Evolutionary conservation across 116 monocot species (phyloP).

Genomic region (Thalassia testudinum): DNA sequence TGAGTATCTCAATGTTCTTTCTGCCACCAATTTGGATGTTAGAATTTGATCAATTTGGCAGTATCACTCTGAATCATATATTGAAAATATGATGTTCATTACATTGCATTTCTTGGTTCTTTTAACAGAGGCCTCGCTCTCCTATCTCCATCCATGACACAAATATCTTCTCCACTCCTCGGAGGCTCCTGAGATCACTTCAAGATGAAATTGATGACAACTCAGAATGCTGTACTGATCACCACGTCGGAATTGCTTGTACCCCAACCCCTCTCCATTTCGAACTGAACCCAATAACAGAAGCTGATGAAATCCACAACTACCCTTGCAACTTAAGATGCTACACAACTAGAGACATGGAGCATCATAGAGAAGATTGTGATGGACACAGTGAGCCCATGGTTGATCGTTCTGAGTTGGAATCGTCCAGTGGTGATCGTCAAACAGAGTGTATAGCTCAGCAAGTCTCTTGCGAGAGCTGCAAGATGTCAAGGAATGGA

Average conservation of each 20-base stretch:
- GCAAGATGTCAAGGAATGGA: slow-evolving; percentile 1
- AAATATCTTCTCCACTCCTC: slow-evolving; percentile 46
- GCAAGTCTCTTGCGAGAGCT: slow-evolving; percentile 1
- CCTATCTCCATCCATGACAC: slow-evolving; percentile 29
- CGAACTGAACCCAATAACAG: slow-evolving; percentile 1
- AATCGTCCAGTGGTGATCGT: slow-evolving; percentile 43
- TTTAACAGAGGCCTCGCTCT: slow-evolving; percentile 24
- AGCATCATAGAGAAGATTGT: slow-evolving; percentile 3
- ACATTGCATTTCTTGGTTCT: too few relatives aligned
- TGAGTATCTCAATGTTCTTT: too few relatives aligned
- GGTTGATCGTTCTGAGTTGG: slow-evolving; percentile 39
- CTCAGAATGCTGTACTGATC: slow-evolving; percentile 1
- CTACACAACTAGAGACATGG: slow-evolving; percentile 3
- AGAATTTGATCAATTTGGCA: too few relatives aligned
- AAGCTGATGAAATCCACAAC: slow-evolving; percentile 8
- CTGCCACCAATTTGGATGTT: too few relatives aligned
- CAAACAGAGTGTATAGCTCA: slow-evolving; percentile 4
- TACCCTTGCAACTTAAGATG: slow-evolving; percentile 9
- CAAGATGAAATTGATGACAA: slow-evolving; percentile 23
- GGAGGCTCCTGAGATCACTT: slow-evolving; percentile 63
- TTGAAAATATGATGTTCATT: too few relatives aligned
- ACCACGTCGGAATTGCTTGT: background rate
- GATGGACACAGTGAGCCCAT: slow-evolving; percentile 7
- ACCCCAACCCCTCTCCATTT: slow-evolving; percentile 8
- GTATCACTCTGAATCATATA: too few relatives aligned